These are phyloP conservation scores for Alternaria triticimaculans DNA, from an alignment of 2,329 filamentous ascomycete genomes.

Conservation along the genomic window DNA sequence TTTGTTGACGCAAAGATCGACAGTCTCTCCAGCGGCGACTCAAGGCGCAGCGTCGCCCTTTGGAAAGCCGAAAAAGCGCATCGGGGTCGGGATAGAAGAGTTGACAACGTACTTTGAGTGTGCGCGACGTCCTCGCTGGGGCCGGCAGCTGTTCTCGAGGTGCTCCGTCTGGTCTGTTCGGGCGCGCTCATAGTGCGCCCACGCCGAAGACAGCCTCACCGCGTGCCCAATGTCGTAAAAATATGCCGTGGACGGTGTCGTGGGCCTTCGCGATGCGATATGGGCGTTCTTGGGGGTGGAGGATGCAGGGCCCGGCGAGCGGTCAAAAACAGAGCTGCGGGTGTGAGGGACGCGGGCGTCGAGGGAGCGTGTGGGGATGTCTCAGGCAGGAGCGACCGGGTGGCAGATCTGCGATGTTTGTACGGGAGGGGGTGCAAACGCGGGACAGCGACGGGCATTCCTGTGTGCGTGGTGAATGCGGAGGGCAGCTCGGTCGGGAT, in stretches of 20 bases:
- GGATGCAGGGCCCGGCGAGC: constrained; percentile 30
- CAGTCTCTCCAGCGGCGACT: constrained; percentile 2
- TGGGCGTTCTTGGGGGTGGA: constrained; percentile 15
- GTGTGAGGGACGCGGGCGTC: constrained; percentile 30
- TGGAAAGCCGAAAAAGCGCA: not conserved
- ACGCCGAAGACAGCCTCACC: constrained; percentile 35
- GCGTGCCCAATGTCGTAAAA: constrained; percentile 29
- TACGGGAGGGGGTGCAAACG: constrained; percentile 12
- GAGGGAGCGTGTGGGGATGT: constrained; percentile 23
- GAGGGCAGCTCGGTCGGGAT: constrained; percentile 14
- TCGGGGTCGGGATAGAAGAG: not conserved
- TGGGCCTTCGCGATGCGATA: constrained; percentile 24
- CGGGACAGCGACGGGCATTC: constrained; percentile 25
- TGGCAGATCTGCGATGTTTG: constrained; percentile 6
- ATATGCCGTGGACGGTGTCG: constrained; percentile 6
- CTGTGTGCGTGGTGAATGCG: constrained; percentile 8
- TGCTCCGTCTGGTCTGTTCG: constrained; percentile 45
- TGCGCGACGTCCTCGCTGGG: constrained; percentile 24
- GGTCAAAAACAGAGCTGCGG: constrained; percentile 36
- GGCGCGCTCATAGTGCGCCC: constrained; percentile 52
- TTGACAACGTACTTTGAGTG: constrained; percentile 29
- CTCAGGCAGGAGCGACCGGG: constrained; percentile 15
- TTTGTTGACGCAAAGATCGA: constrained; percentile 29
- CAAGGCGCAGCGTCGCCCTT: not conserved
- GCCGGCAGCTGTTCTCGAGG: constrained; percentile 42